Evolutionary conservation across 2,329 filamentous ascomycete genomes (phyloP).

Genomic region (Teratosphaeria nubilosa): DNA sequence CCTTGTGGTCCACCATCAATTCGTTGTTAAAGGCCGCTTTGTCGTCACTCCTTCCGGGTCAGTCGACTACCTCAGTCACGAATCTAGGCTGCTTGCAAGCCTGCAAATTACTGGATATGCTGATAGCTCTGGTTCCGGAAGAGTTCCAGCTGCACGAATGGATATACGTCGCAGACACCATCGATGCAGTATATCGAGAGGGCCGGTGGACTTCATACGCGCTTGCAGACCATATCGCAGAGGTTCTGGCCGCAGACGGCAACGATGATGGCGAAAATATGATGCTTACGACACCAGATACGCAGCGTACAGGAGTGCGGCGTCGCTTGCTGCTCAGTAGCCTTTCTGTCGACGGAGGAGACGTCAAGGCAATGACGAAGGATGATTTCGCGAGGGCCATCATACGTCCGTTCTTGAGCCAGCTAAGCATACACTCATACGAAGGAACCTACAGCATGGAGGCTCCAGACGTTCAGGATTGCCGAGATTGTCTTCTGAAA

Average conservation of each 20-base stretch:
- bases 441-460: constrained; percentile 87
- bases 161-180: constrained; percentile 94
- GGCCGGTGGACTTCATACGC: constrained; percentile 58
- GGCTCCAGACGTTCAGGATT: constrained; percentile 53
- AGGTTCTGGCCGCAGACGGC: constrained; percentile 45
- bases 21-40: constrained; percentile 73
- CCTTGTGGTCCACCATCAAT: constrained; percentile 84
- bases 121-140: constrained; percentile 80
- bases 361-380: constrained; percentile 44
- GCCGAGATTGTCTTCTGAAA: constrained; percentile 28
- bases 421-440: constrained; percentile 86
- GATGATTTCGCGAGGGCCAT: constrained; percentile 63
- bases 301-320: neutral
- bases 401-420: constrained; percentile 77
- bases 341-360: constrained; percentile 45
- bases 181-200: constrained; percentile 85
- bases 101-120: constrained; percentile 81
- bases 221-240: constrained; percentile 74
- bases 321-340: constrained; percentile 39
- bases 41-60: constrained; percentile 59
- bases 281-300: neutral
- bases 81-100: constrained; percentile 73
- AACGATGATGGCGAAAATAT: constrained; percentile 22
- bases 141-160: constrained; percentile 98
- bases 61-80: constrained; percentile 56